Percentiles rank a stretch among this genome's conserved stretches.
Evolutionary conservation across 2,329 filamentous ascomycete genomes (phyloP).

Genomic region (Metarhizium album): DNA sequence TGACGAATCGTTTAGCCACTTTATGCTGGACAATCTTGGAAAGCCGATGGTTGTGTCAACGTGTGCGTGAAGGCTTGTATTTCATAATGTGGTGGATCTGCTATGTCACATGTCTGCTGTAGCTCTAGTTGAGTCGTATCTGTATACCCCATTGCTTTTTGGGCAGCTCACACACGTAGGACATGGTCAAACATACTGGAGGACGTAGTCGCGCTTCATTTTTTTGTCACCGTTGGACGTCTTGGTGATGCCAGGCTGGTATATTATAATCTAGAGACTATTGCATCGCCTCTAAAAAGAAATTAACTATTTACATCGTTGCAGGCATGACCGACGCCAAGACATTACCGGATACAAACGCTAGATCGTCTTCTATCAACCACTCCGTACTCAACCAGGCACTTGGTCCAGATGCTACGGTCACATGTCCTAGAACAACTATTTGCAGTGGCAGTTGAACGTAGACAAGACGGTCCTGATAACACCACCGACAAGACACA

Average conservation of each 20-base stretch:
- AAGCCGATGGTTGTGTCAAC: conserved; percentile 23
- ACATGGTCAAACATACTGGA: no score
- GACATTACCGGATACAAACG: conserved; percentile 1
- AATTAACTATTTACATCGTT: conserved; percentile 8
- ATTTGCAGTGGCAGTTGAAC: conserved; percentile 24
- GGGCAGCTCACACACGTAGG: no score
- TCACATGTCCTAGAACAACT: background rate
- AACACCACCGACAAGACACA: conserved; percentile 23
- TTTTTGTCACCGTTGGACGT: no score
- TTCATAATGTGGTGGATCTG: background rate
- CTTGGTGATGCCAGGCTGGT: background rate
- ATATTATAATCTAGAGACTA: background rate
- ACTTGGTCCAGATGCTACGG: background rate
- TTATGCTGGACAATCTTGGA: conserved; percentile 27
- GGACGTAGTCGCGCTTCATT: no score
- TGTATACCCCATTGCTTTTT: no score
- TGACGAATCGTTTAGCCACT: conserved; percentile 33
- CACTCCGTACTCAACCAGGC: background rate
- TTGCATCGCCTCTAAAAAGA: background rate
- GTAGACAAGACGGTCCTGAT: conserved; percentile 17
- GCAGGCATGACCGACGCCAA: conserved; percentile 6
- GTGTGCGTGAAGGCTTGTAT: conserved; percentile 12
- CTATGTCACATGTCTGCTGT: no score
- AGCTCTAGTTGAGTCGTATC: no score
- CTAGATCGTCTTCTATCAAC: background rate